Base-by-base conservation (phyloP, 768 basidiomycete genomes). In the Psilocybe cyanescens region DNA sequence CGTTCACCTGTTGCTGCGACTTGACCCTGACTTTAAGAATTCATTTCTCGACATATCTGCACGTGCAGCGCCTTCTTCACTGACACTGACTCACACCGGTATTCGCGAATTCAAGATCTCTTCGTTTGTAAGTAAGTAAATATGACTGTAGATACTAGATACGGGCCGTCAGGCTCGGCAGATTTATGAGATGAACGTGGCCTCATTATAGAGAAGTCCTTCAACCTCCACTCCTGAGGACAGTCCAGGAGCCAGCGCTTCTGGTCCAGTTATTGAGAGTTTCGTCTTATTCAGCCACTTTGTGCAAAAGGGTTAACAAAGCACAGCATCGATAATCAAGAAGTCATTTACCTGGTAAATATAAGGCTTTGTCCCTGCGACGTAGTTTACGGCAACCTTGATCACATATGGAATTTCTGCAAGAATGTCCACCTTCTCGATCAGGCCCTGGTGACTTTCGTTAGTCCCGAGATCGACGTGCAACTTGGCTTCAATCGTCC, bases 401-500 rank as follows among this genome's bases (percentile, higher is more conserved):
- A 99, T 77, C 57, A 97, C 87, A 62, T 90, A 88, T 9, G 97
- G 97, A 65, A 97, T 93, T 79, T 99, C 96, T 4, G 92, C 95
- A 8, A 99, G 83, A 2, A 99, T 88, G 69, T 99, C 95, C 29
- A 99, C 93, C 75, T 97, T 95, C 74, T 95, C 93, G 54, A 96
- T 83, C 66, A 97, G 77, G 0, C 94, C 94, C 41, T 85, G 86
- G 12, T 87, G 86, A n/a, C 76, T 72, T 57, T 77, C 74, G 29
- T 85, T 76, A 53, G 77, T 72, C 28, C 92, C 89, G 48, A 95
- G 75, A 59, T 88, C 84, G 35, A 83, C 77, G 19, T 78, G 67
- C 39, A 92, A 63, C 19, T 79, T 81, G 9, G 87, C 92, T 37
- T 84, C 76, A 39, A 92, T 72, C 2, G 73, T 71, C 12, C 89